A percentile compares a stretch with the other conserved stretches of the same genome.
Conservation (phyloP, 768 basidiomycete species). For the Suillus spraguei region DNA sequence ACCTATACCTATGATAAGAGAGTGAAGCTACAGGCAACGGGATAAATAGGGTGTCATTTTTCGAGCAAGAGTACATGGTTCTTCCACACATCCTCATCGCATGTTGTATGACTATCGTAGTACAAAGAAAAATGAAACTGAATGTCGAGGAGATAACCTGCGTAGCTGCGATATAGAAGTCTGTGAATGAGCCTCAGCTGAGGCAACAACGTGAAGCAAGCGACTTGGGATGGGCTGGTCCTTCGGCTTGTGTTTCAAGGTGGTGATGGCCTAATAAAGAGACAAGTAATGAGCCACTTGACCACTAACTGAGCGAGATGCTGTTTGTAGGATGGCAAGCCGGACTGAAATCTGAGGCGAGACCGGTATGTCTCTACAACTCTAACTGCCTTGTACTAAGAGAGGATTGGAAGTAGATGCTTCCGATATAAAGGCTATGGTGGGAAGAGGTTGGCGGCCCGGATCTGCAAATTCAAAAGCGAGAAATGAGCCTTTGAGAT, state of each 20-base stretch:
- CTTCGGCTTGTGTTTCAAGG: conserved; percentile 28
- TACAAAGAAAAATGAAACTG: conserved; percentile 23
- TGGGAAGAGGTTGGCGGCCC: no score
- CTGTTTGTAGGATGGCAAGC: not conserved
- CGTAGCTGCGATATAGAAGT: not conserved
- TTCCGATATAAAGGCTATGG: no score
- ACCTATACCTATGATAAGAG: not conserved
- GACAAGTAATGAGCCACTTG: not conserved
- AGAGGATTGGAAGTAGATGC: no score
- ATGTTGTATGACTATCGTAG: conserved; percentile 5
- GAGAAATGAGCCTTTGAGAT: no score
- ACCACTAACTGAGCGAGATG: not conserved
- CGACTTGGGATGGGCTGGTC: conserved; percentile 27
- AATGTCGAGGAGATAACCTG: conserved; percentile 32
- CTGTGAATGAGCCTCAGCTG: not conserved
- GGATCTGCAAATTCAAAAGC: no score
- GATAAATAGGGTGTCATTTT: conserved; percentile 21
- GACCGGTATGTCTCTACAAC: not conserved
- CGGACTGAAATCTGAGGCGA: not conserved
- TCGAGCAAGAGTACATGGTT: conserved; percentile 32
- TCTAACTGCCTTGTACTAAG: no score
- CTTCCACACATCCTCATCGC: conserved; percentile 20
- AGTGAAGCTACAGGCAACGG: conserved; percentile 19
- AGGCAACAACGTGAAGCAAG: not conserved
- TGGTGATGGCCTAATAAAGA: conserved; percentile 21